phyloP scores from a whole-genome alignment of 2,329 filamentous ascomycete species.

The Ophiostoma ips region DNA sequence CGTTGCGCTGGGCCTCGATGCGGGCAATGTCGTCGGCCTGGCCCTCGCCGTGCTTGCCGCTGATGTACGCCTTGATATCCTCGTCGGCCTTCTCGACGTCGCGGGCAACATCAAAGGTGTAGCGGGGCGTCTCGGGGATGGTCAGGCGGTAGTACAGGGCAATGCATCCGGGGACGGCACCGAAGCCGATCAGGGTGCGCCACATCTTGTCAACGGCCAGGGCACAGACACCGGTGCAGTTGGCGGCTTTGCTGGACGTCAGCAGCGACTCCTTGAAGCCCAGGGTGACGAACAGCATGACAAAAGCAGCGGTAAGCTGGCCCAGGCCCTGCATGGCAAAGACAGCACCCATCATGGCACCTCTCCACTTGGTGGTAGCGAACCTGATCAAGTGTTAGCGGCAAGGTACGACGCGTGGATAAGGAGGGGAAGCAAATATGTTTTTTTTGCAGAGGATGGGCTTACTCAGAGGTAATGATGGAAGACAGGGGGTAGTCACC shows the following conservation, averaged over 20 bases:
- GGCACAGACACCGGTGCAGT: slow-evolving; percentile 50
- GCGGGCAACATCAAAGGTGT: slow-evolving; percentile 69
- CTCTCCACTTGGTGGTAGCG: slow-evolving; percentile 71
- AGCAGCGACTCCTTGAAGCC: slow-evolving; percentile 54
- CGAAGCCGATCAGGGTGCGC: slow-evolving; percentile 68
- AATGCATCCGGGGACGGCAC: slow-evolving; percentile 65
- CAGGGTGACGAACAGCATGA: slow-evolving; percentile 60
- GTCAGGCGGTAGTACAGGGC: slow-evolving; percentile 69
- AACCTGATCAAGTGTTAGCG: slow-evolving; percentile 28
- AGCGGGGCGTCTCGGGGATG: slow-evolving; percentile 77
- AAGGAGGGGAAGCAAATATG: no score
- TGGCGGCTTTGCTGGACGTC: slow-evolving; percentile 32
- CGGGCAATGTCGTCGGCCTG: slow-evolving; percentile 51
- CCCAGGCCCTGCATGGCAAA: slow-evolving; percentile 82
- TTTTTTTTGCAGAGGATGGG: background rate
- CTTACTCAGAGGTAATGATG: slow-evolving; percentile 63
- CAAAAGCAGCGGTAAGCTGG: slow-evolving; percentile 60
- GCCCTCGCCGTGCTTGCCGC: slow-evolving; percentile 43
- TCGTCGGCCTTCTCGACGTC: slow-evolving; percentile 61
- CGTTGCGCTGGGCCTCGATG: slow-evolving; percentile 40
- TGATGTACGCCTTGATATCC: slow-evolving; percentile 63
- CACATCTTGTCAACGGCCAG: slow-evolving; percentile 80
- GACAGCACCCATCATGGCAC: slow-evolving; percentile 76
- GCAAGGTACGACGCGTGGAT: background rate
- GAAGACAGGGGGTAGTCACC: slow-evolving; percentile 72